Base-by-base conservation (phyloP, 345 rosid genomes). In the Eucalyptus erythrocorys region DNA sequence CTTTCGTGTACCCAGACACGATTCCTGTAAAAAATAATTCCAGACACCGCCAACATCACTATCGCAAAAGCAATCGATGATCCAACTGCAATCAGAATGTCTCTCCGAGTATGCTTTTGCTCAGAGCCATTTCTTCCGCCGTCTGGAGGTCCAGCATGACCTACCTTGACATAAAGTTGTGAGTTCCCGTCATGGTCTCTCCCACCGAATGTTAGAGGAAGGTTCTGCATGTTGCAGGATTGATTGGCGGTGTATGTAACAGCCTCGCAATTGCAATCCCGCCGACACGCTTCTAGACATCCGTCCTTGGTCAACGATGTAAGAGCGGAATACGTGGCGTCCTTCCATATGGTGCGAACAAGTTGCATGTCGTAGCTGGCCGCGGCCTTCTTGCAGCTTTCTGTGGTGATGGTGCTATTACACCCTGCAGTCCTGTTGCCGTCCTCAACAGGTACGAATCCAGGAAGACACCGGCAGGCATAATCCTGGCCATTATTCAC, bases 191-290 rank as follows among this genome's bases (percentile, higher is more conserved):
- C 37, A 61, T 4, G 10, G 40, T 15, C 19, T 64, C 79, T 32
- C 71, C 40, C 15, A 32, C 22, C 79, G 19, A 49, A 49, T 49
- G 6, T 49, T 49, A 49, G 6, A 49, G 51, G 51, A 49, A 2
- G 19, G 3, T 49, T 49, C 51, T 5, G 7, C 51, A 4, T 14
- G 7, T 49, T 1, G 51, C 51, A 49, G 51, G 1, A 49, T 15
- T 49, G 51, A 49, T 7, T 49, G 17, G 7, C 51, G 3, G 14
- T 49, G 51, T 30, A 90, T 12, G 64, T 4, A 27, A 85, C 89
- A 10, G 42, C 90, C 45, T 88, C 89, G 59, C 91, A 90, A 16
- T 61, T 86, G 50, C 91, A 90, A 19, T 88, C 90, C 30, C 22
- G 42, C 59, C 88, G 26, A 21, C 91, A 88, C 26, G 86, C 87